Evolutionary conservation across 495 filamentous ascomycete species (phyloP).

Genomic region (Penicillium crystallinum): DNA sequence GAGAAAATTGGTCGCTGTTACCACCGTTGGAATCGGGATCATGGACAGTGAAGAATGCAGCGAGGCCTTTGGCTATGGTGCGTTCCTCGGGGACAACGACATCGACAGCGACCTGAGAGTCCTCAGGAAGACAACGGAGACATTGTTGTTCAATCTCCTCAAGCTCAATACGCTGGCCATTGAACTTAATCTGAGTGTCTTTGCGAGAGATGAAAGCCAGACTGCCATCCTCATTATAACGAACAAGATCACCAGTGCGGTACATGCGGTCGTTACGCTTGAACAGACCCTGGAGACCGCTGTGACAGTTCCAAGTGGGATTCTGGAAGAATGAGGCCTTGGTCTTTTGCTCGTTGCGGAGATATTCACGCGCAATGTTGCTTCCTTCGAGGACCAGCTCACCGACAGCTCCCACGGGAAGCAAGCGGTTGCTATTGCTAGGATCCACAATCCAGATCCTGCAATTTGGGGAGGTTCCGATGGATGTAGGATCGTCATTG

Average conservation of each 20-base stretch:
- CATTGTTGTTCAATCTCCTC: slow-evolving; percentile 61
- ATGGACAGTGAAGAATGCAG: slow-evolving; percentile 38
- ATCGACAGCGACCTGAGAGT: slow-evolving; percentile 40
- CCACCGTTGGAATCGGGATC: slow-evolving; percentile 16
- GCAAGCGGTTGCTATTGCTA: slow-evolving; percentile 48
- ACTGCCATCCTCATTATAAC: slow-evolving; percentile 50
- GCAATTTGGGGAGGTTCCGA: slow-evolving; percentile 36
- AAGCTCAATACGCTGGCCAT: slow-evolving; percentile 61
- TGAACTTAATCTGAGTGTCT: slow-evolving; percentile 62
- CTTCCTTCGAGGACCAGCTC: slow-evolving; percentile 63
- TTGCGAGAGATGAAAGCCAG: slow-evolving; percentile 52
- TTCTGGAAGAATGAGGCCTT: slow-evolving; percentile 51
- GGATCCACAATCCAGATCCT: slow-evolving; percentile 58
- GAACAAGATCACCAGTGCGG: slow-evolving; percentile 47
- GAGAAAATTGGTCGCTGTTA: slow-evolving; percentile 14
- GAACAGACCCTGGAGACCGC: slow-evolving; percentile 22
- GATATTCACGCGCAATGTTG: slow-evolving; percentile 54
- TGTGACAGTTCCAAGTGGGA: slow-evolving; percentile 43
- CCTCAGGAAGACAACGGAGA: slow-evolving; percentile 22
- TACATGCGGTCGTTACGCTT: slow-evolving; percentile 35
- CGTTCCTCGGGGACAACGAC: slow-evolving; percentile 34
- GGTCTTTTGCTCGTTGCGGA: slow-evolving; percentile 51
- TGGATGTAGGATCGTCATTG: slow-evolving; percentile 33
- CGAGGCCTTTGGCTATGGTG: slow-evolving; percentile 35
- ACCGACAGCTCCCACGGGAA: slow-evolving; percentile 58